Evolutionary conservation across 345 rosid species (phyloP), one percentile per base, ranked within the genome.

Genomic region (Eutrema japonicum): DNA sequence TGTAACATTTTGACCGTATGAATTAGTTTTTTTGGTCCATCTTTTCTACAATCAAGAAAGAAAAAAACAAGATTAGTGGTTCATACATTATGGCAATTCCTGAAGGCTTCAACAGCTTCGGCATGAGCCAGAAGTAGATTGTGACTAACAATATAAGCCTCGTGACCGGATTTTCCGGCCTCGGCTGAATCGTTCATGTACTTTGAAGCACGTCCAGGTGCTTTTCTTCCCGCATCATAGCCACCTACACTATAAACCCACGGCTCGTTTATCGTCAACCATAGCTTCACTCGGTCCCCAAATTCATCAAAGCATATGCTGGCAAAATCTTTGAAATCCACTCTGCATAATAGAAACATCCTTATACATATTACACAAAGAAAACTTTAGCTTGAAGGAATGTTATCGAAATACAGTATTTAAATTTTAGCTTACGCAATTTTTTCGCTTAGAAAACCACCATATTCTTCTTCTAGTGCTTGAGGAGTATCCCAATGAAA

Each of bases 241-340:
- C 80, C 82, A 42, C 68, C 58, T 2, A 56, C 51, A n/a, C 77
- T 72, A 48, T 63, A 77, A 18, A 51, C 64, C 75, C 43, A 68
- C 71, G 88, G 88, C 32, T 85, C 86, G n/a, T 84, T 85, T 37
- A 85, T 48, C 10, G 86, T 82, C 14, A 73, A 60, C 88, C 85
- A 84, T 45, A 78, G 73, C 47, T 85, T 82, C 18, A 85, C 86
- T 50, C 82, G 60, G 13, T 85, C 86, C 7, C 88, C 88, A 10
- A 81, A 82, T 54, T 71, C 72, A 4, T 74, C 30, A 37, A 85
- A 85, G 8, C 86, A 85, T 35, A 75, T 27, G n/a, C n/a, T 68
- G 10, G 78, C 79, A 37, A 66, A 85, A 43, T 78, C 85, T 11
- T 57, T 40, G 41, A 77, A 83, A 80, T 70, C 74, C 52, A 1